phyloP scores from a whole-genome alignment of 2,329 filamentous ascomycete genomes.

The Fusarium sp. region DNA sequence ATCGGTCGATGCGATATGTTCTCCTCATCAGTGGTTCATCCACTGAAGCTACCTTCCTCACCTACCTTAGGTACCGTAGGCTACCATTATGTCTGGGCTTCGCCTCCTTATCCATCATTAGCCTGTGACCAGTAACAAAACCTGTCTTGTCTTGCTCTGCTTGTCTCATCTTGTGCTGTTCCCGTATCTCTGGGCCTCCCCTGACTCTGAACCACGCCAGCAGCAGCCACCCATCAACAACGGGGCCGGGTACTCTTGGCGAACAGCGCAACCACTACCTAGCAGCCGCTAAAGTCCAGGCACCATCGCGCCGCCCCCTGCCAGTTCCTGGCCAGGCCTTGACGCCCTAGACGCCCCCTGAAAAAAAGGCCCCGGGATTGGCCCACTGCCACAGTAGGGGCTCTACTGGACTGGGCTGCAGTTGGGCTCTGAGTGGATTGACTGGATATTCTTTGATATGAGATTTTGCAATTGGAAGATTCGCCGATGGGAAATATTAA shows the following conservation, averaged over 20 bases:
- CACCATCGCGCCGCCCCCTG: constrained; percentile 29
- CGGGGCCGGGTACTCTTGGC: constrained; percentile 22
- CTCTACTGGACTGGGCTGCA: background rate
- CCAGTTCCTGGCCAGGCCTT: background rate
- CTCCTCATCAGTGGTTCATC: background rate
- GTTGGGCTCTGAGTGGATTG: constrained; percentile 1
- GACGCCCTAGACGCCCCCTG: constrained; percentile 8
- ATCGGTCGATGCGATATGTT: background rate
- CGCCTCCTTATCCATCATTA: constrained; percentile 23
- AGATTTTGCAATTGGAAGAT: background rate
- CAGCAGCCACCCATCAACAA: constrained; percentile 24
- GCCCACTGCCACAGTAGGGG: constrained; percentile 13
- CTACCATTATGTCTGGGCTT: constrained; percentile 14
- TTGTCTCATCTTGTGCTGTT: constrained; percentile 9
- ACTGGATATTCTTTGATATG: constrained; percentile 1
- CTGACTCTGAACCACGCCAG: constrained; percentile 26
- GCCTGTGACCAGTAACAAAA: background rate
- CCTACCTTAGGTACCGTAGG: background rate
- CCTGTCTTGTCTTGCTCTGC: background rate
- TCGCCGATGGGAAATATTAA: background rate
- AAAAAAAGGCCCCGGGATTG: background rate
- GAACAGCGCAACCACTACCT: constrained; percentile 26
- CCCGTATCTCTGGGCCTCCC: constrained; percentile 21
- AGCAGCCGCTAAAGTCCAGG: constrained; percentile 32
- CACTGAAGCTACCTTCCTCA: background rate